Conservation (phyloP, 345 rosid species). For the Hibiscus mutabilis region DNA sequence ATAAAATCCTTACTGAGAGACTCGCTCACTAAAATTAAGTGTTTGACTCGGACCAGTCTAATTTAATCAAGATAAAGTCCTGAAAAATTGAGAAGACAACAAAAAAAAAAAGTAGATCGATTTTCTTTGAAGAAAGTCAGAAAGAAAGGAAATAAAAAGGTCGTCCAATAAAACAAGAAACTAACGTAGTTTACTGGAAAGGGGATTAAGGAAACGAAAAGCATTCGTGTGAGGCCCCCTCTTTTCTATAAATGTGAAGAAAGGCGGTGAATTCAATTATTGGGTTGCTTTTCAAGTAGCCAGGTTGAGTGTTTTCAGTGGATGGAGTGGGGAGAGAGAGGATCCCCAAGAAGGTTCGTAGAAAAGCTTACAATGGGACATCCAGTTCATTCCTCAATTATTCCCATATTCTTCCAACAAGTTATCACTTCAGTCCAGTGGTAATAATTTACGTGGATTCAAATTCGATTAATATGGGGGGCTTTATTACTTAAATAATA, state of each 20-base stretch:
- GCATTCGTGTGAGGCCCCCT: slow-evolving; percentile 5
- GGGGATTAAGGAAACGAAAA: background rate
- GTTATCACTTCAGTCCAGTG: too few species aligned
- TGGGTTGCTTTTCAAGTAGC: background rate
- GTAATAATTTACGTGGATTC: too few species aligned
- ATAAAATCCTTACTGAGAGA: too few species aligned
- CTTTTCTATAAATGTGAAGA: background rate
- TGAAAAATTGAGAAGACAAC: too few species aligned
- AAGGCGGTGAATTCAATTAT: background rate
- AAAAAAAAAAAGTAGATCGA: too few species aligned
- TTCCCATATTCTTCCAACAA: too few species aligned
- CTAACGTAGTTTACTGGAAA: background rate
- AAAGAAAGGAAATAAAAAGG: background rate
- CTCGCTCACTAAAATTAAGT: too few species aligned
- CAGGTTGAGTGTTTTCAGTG: background rate
- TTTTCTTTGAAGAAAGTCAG: background rate
- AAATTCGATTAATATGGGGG: too few species aligned
- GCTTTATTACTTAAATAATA: too few species aligned
- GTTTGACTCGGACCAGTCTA: too few species aligned
- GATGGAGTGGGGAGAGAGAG: background rate
- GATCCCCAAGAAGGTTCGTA: background rate
- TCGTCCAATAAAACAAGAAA: background rate
- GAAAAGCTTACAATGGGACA: background rate
- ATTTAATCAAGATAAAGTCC: too few species aligned
- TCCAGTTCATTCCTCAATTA: background rate